A percentile compares a stretch with the other conserved stretches of the same genome.
phyloP scores from a whole-genome alignment of 2,329 filamentous ascomycete species.

The Pseudogymnoascus sp. region DNA sequence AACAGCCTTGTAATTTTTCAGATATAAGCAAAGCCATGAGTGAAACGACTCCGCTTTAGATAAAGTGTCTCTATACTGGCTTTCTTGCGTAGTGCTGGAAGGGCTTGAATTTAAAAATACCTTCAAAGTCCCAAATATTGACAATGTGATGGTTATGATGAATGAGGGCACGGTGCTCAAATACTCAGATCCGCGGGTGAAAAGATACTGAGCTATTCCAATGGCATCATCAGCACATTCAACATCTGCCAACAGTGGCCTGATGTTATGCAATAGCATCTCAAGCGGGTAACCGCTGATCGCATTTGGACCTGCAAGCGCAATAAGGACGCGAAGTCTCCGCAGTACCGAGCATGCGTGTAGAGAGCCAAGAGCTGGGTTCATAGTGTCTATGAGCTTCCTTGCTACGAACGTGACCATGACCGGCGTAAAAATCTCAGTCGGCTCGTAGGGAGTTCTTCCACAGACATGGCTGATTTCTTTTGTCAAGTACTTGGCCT shows the following conservation, averaged over 20 bases:
- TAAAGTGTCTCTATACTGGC: conserved; percentile 70
- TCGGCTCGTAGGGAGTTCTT: conserved; percentile 58
- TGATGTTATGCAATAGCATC: conserved; percentile 77
- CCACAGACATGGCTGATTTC: conserved; percentile 74
- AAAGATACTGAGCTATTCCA: conserved; percentile 77
- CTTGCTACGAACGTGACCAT: conserved; percentile 69
- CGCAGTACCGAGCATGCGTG: conserved; percentile 81
- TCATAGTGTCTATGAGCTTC: conserved; percentile 70
- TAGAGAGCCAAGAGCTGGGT: conserved; percentile 75
- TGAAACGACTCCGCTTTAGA: conserved; percentile 70
- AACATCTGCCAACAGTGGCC: conserved; percentile 70
- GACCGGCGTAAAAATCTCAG: conserved; percentile 66
- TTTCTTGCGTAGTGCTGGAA: conserved; percentile 76
- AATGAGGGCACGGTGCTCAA: conserved; percentile 64
- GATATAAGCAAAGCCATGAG: conserved; percentile 65
- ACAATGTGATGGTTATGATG: conserved; percentile 70
- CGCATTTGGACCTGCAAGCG: conserved; percentile 66
- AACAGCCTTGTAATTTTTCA: conserved; percentile 54
- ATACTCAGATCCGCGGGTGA: conserved; percentile 59
- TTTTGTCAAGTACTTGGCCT: conserved; percentile 65
- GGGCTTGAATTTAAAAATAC: conserved; percentile 68
- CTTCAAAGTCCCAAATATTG: conserved; percentile 70
- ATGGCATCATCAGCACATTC: conserved; percentile 88
- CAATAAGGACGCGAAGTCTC: conserved; percentile 75
- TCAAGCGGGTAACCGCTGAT: conserved; percentile 75